Base-by-base conservation (phyloP, 1,284 basidiomycete species). In the Puccinia horiana region DNA sequence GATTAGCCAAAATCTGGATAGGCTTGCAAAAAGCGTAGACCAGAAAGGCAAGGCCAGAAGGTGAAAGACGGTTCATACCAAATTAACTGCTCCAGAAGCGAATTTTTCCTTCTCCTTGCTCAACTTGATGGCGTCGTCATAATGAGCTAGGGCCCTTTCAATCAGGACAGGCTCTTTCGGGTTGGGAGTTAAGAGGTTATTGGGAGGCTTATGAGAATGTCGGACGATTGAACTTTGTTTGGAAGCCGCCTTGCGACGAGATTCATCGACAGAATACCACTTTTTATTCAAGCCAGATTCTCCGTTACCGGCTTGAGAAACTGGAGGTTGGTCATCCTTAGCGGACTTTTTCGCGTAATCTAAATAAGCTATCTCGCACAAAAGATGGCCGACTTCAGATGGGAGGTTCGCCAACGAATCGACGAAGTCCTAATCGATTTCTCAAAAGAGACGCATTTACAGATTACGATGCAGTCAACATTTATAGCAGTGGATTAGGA, bases 221-320 rank as follows among this genome's bases (percentile, higher is more conserved):
- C 79, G 79, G 44, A 81, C 79, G 54, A 81, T 81, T 12, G 79
- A 81, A 37, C 69, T 58, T 40, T 81, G 79, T 29, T 81, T 81
- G 1, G 79, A 81, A 37, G 70, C 70, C 11, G 79, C 79, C 47
- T 81, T 81, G 37, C 79, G 47, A 6, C 79, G 69, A 6, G 79
- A 81, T 67, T 81, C 79, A 20, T 81, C 79, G 16, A 81, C 79
- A 18, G 79, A 81, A 65, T 81, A 81, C 79, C 79, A 81, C 61
- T 81, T 81, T 18, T 63, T 73, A 14, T 74, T 74, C 70, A 58
- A 65, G 9, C 79, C 79, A 20, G 69, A 74, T 37, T 81, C 79
- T 16, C 79, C 79, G 56, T 81, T 81, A 12, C 79, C 79, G 37
- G 70, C 70, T 65, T 81, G 79, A 37, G 79, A 58, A 8, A 81